Base-by-base conservation (phyloP, 805 yeast species). In the Kodamaea laetipori region DNA sequence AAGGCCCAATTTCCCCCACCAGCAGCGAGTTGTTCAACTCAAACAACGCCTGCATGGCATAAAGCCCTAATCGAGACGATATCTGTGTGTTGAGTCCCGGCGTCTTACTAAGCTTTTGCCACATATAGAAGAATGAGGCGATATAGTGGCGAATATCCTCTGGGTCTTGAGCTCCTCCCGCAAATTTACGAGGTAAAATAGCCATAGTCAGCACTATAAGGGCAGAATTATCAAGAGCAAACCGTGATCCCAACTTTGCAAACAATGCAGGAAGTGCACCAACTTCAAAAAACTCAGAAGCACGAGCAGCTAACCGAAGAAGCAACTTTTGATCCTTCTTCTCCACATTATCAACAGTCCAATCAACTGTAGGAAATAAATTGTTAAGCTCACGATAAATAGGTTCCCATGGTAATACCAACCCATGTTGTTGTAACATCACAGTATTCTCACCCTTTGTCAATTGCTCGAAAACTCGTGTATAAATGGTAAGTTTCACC, bases 41-140 rank as follows among this genome's bases (percentile, higher is more conserved):
- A 7, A 60, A 49, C 38, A 82, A 65, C 3, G 77, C 71, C 26
- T 71, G 65, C 53, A 76, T 74, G 1, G 87, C 73, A 6, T 84
- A 65, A 19, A 78, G 73, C 4, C 92, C 86, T 45, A 88, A 60
- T 12, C 86, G 66, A 11, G 83, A 80, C 8, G 88, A 72, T 44
- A 87, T 52, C 51, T 81, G 84, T 6, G 82, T 70, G 51, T 87
- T 96, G 25, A 80, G 65, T 12, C 78, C 71, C 30, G 73, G 57
- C 51, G 71, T 60, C 46, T 71, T 63, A 52, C 75, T 63, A 32
- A 80, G 63, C 47, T 81, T 70, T 2, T 77, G 58, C 96, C 96
- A 89, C 34, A 86, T 64, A 47, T 86, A 81, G 51, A 87, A 86
- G 6, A 88, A 57, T 2, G 87, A 64, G 0, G 90, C 82, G 21